Base-by-base conservation (phyloP, 1,139 yeast species). In the Kazachstania sp. region DNA sequence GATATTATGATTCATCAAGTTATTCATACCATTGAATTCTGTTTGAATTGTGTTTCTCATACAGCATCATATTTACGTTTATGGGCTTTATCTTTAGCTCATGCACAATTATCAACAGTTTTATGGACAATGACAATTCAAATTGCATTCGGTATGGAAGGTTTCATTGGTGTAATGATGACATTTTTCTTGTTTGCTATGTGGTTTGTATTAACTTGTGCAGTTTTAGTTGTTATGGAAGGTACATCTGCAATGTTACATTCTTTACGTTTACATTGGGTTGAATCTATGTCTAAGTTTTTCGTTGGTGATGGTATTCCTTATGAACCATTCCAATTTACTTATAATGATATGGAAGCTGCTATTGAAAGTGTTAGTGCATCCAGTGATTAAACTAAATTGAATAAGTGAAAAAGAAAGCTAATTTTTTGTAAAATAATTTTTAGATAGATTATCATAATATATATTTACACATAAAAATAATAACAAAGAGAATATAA, bases 171-270 rank as follows among this genome's bases (percentile, higher is more conserved):
- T 15, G 80, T 86, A 3, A 52, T 83, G 35, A 77, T 77, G 74
- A 81, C 88, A 0, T 92, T 90, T 26, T 65, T 81, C 39, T 68
- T 92, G 49, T 94, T 94, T 69, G 96, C 85, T n/a, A 81, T 90
- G 81, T 94, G 99, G 99, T 88, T 94, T 65, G 78, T 81, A 4
- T 74, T 90, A 54, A 92, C 98, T 0, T 90, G 88, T 41, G 81
- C 88, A 55, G 88, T 94, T 50, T 75, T 94, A 64, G 97, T 94
- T 45, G 74, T 88, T 51, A 92, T 94, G 98, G 98, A 94, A 69
- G 99, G 99, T 46, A 94, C 98, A 0, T 86, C 95, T 39, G 98
- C 98, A 29, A 94, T 94, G 98, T 76, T 94, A 60, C 99, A 94
- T 69, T 86, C 97, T 26, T 76, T 94, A 60, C 85, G 98, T 68